phyloP scores from a whole-genome alignment of 176 grass and related monocot species.

The Poa pratensis region DNA sequence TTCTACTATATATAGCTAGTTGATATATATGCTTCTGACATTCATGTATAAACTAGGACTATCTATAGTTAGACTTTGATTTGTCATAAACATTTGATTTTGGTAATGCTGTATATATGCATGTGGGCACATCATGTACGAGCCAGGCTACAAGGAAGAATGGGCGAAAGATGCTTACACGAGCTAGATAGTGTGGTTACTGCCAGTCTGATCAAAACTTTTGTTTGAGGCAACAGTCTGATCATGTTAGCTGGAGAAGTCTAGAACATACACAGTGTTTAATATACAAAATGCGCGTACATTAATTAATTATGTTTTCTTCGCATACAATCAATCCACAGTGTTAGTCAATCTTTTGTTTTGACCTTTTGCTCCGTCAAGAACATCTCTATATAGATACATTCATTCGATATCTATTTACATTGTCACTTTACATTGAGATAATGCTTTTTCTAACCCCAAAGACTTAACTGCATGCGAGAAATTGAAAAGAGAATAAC shows the following conservation, averaged over 20 bases:
- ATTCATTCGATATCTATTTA: not conserved
- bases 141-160: slow-evolving; percentile 24
- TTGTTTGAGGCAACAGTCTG: not conserved
- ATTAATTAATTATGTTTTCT: not conserved
- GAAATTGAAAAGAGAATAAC: not conserved
- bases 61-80: not conserved
- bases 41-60: not conserved
- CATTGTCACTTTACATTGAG: not conserved
- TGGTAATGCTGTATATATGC: not conserved
- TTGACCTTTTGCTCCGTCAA: not conserved
- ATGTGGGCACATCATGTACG: not conserved
- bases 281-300: not conserved
- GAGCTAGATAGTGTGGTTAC: not conserved
- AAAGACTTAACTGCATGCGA: too few species aligned
- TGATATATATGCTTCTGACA: not conserved
- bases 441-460: too few species aligned
- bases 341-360: not conserved
- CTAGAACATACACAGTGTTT: not conserved
- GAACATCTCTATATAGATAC: not conserved
- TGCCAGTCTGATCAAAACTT: not conserved
- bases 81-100: slow-evolving; percentile 18
- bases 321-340: not conserved
- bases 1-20: not conserved
- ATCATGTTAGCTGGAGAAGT: slow-evolving; percentile 8
- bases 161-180: slow-evolving; percentile 15